Conservation (phyloP, 2,329 filamentous ascomycete species). For the Mollisiaceae sp. region DNA sequence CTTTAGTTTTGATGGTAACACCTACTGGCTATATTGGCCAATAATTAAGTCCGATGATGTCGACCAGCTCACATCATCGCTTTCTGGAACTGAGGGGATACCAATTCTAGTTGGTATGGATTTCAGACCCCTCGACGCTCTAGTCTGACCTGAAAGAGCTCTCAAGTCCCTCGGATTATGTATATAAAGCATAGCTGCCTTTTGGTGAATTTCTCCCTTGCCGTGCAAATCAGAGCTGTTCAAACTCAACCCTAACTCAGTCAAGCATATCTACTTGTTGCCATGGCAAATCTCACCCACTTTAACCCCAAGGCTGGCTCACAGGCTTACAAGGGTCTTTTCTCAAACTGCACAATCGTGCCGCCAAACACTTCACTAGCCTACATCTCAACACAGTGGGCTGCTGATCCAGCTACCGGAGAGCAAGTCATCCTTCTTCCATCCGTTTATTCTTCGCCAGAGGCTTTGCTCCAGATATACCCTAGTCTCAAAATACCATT, state of each 20-base stretch:
- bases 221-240: background rate
- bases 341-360: constrained; percentile 16
- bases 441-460: background rate
- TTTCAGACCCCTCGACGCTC: background rate
- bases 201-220: background rate
- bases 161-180: background rate
- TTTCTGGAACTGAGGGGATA: background rate
- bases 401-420: constrained; percentile 20
- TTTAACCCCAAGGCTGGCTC: constrained; percentile 5
- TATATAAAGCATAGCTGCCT: background rate
- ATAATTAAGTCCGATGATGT: too few species aligned
- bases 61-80: background rate
- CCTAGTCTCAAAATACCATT: background rate
- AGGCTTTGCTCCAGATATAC: background rate
- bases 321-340: background rate
- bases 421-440: background rate
- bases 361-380: constrained; percentile 22
- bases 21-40: background rate
- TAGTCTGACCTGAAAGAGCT: background rate
- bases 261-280: background rate
- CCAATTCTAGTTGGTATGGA: background rate
- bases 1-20: background rate
- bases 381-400: constrained; percentile 29
- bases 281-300: constrained; percentile 5
- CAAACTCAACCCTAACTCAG: background rate